Conservation (phyloP, 2,329 filamentous ascomycete species). For the Blastomyces silverae region DNA sequence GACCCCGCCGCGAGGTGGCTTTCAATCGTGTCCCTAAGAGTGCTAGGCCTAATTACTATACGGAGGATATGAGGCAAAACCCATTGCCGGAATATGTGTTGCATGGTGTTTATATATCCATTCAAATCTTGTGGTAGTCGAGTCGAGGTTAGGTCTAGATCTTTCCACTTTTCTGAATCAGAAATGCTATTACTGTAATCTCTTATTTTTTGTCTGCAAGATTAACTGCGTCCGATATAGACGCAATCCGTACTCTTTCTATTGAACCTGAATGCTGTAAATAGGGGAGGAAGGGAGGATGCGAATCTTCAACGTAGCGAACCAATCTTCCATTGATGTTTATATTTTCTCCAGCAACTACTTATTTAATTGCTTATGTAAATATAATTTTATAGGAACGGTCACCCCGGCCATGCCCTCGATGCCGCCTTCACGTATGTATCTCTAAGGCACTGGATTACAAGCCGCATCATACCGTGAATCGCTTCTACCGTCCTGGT, state of each 20-base stretch:
- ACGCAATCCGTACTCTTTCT: not conserved
- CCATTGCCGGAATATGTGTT: not conserved
- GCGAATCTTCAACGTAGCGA: not conserved
- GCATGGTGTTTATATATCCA: not conserved
- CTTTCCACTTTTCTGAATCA: not conserved
- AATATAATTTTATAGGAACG: too few species aligned
- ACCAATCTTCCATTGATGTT: not conserved
- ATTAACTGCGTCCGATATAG: not conserved
- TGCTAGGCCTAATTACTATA: not conserved
- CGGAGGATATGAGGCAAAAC: not conserved
- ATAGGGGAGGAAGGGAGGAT: not conserved
- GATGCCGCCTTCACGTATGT: too few species aligned
- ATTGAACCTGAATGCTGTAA: not conserved
- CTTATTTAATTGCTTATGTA: too few species aligned
- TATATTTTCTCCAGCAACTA: not conserved
- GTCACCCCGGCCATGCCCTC: too few species aligned
- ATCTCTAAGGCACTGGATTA: too few species aligned
- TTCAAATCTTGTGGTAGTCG: not conserved
- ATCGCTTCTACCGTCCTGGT: too few species aligned
- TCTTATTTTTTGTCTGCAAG: not conserved
- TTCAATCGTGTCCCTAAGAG: not conserved
- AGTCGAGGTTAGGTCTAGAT: not conserved
- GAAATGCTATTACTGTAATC: not conserved
- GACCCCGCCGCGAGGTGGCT: not conserved
- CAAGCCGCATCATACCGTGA: too few species aligned